Evolutionary conservation across 2,329 filamentous ascomycete species (phyloP).

Genomic region (Cladosporium sp.): DNA sequence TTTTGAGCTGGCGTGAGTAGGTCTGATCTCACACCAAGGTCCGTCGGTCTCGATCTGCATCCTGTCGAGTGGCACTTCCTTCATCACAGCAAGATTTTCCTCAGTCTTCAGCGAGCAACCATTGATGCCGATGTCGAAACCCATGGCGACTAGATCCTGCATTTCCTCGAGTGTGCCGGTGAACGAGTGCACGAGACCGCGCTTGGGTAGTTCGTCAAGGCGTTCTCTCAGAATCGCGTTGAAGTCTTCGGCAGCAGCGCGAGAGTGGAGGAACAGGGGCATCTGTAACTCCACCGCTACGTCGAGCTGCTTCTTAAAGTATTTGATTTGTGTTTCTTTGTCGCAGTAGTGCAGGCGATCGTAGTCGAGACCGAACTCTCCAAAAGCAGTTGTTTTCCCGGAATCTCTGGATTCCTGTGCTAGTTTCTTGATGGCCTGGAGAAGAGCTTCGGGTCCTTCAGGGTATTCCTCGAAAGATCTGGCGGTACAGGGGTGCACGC

Average conservation of each 20-base stretch:
- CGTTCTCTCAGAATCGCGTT: conserved; percentile 61
- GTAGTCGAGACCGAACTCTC: conserved; percentile 95
- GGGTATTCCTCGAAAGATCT: conserved; percentile 67
- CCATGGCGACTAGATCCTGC: conserved; percentile 70
- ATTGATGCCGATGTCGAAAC: conserved; percentile 90
- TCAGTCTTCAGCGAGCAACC: conserved; percentile 93
- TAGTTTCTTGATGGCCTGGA: conserved; percentile 60
- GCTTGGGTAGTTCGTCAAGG: conserved; percentile 56
- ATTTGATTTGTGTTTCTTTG: conserved; percentile 74
- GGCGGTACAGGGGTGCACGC: conserved; percentile 88
- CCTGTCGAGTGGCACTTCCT: conserved; percentile 69
- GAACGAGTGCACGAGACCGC: conserved; percentile 88
- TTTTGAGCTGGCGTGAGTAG: conserved; percentile 79
- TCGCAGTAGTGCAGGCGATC: conserved; percentile 82
- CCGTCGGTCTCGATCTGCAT: conserved; percentile 96
- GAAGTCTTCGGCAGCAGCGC: conserved; percentile 83
- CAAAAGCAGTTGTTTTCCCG: conserved; percentile 72
- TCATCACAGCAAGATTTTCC: conserved; percentile 83
- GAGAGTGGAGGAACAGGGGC: conserved; percentile 87
- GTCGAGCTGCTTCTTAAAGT: conserved; percentile 77
- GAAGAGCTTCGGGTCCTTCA: conserved; percentile 52
- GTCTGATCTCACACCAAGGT: conserved; percentile 92
- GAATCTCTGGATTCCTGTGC: conserved; percentile 55
- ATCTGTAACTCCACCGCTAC: conserved; percentile 72
- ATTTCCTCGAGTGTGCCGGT: conserved; percentile 86